Conservation (phyloP, 805 yeast genomes). For the Metschnikowia amazonensis region DNA sequence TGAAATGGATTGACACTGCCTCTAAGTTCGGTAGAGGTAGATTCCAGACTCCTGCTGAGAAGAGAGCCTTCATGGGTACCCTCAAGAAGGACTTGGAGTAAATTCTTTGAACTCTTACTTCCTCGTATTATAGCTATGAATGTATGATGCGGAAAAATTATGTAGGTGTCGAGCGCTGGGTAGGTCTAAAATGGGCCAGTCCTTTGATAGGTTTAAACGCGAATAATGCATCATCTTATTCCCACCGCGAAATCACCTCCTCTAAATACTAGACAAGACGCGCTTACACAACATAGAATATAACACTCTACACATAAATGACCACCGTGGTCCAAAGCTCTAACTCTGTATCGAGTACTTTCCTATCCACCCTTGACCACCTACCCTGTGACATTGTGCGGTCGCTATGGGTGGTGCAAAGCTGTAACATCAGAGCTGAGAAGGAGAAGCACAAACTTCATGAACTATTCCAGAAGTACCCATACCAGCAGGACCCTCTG, state of each 20-base stretch:
- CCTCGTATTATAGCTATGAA: slow-evolving; percentile 14
- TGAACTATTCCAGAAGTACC: slow-evolving; percentile 13
- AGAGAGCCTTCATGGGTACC: slow-evolving; percentile 99
- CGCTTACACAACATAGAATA: not conserved
- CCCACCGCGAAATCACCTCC: no score
- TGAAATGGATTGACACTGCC: slow-evolving; percentile 99
- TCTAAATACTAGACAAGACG: no score
- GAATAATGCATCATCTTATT: no score
- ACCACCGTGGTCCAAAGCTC: slow-evolving; percentile 22
- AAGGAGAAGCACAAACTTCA: slow-evolving; percentile 22
- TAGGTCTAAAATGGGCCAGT: no score
- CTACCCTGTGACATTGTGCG: slow-evolving; percentile 42
- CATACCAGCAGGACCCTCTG: not conserved
- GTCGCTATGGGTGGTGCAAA: slow-evolving; percentile 41
- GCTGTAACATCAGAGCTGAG: slow-evolving; percentile 29
- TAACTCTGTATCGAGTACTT: slow-evolving; percentile 32
- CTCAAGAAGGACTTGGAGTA: slow-evolving; percentile 90
- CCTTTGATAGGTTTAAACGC: no score
- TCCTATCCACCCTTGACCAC: slow-evolving; percentile 41
- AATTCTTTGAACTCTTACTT: slow-evolving; percentile 7
- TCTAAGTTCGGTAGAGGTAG: slow-evolving; percentile 99
- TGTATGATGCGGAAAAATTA: slow-evolving; percentile 9
- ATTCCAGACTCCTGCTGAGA: slow-evolving; percentile 99
- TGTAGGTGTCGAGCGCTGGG: not conserved
- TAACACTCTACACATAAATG: slow-evolving; percentile 5